Base-by-base conservation (phyloP, 2,329 filamentous ascomycete genomes). In the Tolypocladium inflatum region DNA sequence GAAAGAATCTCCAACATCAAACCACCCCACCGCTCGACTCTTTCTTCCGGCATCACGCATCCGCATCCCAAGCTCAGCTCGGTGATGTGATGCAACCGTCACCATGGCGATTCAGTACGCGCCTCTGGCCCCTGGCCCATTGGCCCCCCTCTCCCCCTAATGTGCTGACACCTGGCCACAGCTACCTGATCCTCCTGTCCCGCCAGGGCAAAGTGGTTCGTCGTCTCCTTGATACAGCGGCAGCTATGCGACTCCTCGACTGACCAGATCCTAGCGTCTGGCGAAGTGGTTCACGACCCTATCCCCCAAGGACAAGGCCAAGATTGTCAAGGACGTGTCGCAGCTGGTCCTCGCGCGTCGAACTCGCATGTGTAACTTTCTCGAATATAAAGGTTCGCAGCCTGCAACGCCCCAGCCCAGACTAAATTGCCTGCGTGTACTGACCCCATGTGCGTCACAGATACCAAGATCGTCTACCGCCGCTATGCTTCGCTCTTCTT, bases 241-340 rank as follows among this genome's bases (percentile, higher is more conserved):
- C 10, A 21, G 26, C 42, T 19, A 19, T 10, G 38, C 15, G 38
- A 43, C n/a, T 21, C 43, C 19, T 45, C 21, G 38, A 35, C 60
- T 64, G 55, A 64, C 58, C 8, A 55, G 15, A 52, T 54, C 64
- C 59, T 63, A 99, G 94, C 92, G 94, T 71, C 87, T 99, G 58
- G 94, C 94, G 66, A 99, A 99, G 80, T 99, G 94, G 94, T 99
- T 99, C 78, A 96, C 92, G 57, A 99, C 94, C 19, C 83, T 99
- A 62, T 96, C 93, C 41, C 94, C 94, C 63, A 97, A 89, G 77
- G 94, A 99, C 72, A 99, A 99, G 80, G 94, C 93, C 76, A 99
- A 99, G 83, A 97, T 99, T 72, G 93, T 99, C 82, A 99, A 99
- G 77, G 94, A 99, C 81, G 94, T 99, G 69, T 91, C 94, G 61